Conservation (phyloP, 2,329 filamentous ascomycete genomes). For the Stagonosporopsis vannaccii region DNA sequence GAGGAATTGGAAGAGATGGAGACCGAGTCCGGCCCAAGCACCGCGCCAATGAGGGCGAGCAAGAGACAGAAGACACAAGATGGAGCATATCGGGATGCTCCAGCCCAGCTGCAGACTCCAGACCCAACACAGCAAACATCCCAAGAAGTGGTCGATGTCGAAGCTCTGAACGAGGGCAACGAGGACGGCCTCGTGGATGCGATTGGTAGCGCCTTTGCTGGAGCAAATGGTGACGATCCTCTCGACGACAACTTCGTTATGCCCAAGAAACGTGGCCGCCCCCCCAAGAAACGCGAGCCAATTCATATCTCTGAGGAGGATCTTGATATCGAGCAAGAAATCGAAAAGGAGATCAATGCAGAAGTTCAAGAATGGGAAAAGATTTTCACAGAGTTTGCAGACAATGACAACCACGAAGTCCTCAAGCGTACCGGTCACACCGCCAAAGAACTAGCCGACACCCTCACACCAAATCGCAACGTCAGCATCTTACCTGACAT, state of each 20-base stretch:
- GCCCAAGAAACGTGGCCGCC: slow-evolving; percentile 50
- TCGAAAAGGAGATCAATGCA: slow-evolving; percentile 55
- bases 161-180: slow-evolving; percentile 31
- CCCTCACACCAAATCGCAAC: slow-evolving; percentile 35
- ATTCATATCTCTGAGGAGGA: slow-evolving; percentile 54
- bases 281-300: slow-evolving; percentile 41
- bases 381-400: slow-evolving; percentile 39
- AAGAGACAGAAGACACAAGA: slow-evolving; percentile 37
- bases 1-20: slow-evolving; percentile 14
- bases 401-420: slow-evolving; percentile 40
- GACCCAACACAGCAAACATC: slow-evolving; percentile 12
- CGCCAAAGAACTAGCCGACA: slow-evolving; percentile 39
- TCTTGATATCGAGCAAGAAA: slow-evolving; percentile 55
- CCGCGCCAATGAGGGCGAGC: slow-evolving; percentile 22
- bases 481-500: slow-evolving; percentile 62
- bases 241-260: slow-evolving; percentile 34
- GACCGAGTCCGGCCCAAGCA: slow-evolving; percentile 19
- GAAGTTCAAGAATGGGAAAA: slow-evolving; percentile 42
- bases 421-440: slow-evolving; percentile 36
- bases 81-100: slow-evolving; percentile 23
- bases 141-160: slow-evolving; percentile 21
- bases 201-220: slow-evolving; percentile 28
- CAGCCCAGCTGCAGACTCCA: slow-evolving; percentile 11
- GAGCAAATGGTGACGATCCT: slow-evolving; percentile 27
- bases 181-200: slow-evolving; percentile 30